A percentile compares a stretch with the other conserved stretches of the same genome.
phyloP scores from a whole-genome alignment of 371 early-diverging fungal genomes.

The Mucor racemosus region DNA sequence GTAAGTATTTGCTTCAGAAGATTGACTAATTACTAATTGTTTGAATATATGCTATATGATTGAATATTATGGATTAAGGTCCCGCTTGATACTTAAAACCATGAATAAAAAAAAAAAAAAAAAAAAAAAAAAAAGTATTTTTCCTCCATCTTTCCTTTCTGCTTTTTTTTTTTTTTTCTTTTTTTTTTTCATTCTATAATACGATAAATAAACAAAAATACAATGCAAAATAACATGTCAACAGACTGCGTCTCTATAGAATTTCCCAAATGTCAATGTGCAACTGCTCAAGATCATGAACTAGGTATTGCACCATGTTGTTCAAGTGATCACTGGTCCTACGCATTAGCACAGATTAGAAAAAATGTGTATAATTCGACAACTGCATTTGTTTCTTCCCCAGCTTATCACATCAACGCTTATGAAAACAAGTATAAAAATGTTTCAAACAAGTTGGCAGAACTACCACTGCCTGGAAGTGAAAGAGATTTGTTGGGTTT shows the following conservation, averaged over 20 bases:
- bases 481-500: neutral
- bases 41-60: too few relatives aligned
- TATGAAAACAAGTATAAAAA: slow-evolving; percentile 3
- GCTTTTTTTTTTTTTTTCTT: too few relatives aligned
- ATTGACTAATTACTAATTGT: neutral
- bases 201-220: neutral
- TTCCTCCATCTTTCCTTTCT: neutral
- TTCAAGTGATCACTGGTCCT: slow-evolving; percentile 25
- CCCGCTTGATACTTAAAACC: slow-evolving; percentile 16
- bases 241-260: neutral
- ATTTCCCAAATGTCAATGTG: slow-evolving; percentile 2
- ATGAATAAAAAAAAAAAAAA: too few relatives aligned
- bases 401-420: neutral
- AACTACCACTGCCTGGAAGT: neutral
- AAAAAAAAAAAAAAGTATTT: neutral
- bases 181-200: neutral
- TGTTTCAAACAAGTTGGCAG: neutral
- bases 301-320: slow-evolving; percentile 7
- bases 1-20: slow-evolving; percentile 21
- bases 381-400: slow-evolving; percentile 2
- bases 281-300: slow-evolving; percentile 8
- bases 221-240: neutral
- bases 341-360: slow-evolving; percentile 16
- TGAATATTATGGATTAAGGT: neutral
- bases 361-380: slow-evolving; percentile 1